phyloP scores from a whole-genome alignment of 2,329 filamentous ascomycete genomes.

The Fusarium verticillioides region DNA sequence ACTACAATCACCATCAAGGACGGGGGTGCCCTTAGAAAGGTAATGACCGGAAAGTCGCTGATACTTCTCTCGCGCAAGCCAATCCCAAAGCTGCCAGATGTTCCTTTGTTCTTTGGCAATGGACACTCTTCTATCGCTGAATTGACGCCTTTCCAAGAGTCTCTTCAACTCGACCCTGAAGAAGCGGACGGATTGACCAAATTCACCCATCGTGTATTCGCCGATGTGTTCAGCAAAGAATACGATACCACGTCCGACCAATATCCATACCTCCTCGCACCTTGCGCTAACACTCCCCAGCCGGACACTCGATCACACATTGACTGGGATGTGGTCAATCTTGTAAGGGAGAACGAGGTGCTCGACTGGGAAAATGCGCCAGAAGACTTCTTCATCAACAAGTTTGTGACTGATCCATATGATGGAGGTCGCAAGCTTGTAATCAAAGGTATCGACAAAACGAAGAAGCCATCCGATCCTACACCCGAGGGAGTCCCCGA shows the following conservation, averaged over 20 bases:
- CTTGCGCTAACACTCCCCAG: slow-evolving; percentile 50
- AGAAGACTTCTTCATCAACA: slow-evolving; percentile 62
- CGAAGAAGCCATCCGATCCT: slow-evolving; percentile 71
- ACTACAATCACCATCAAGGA: slow-evolving; percentile 69
- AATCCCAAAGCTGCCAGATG: slow-evolving; percentile 73
- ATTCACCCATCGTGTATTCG: slow-evolving; percentile 82
- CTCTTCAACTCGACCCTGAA: slow-evolving; percentile 57
- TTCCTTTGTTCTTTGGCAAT: slow-evolving; percentile 78
- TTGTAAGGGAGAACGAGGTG: slow-evolving; percentile 49
- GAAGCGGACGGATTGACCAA: slow-evolving; percentile 67
- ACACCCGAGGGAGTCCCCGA: slow-evolving; percentile 68
- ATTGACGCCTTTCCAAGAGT: slow-evolving; percentile 55
- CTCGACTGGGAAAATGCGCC: slow-evolving; percentile 56
- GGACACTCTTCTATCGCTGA: slow-evolving; percentile 68
- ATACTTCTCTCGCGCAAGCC: slow-evolving; percentile 75
- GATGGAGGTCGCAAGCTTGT: slow-evolving; percentile 74
- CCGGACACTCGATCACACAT: slow-evolving; percentile 51
- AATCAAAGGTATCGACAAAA: slow-evolving; percentile 61
- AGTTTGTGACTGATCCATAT: slow-evolving; percentile 66
- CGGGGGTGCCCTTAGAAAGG: slow-evolving; percentile 62
- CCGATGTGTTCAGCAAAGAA: slow-evolving; percentile 88
- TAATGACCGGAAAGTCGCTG: slow-evolving; percentile 69
- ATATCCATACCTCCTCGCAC: slow-evolving; percentile 87
- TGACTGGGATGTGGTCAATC: slow-evolving; percentile 70
- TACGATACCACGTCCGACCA: slow-evolving; percentile 72